Conservation (phyloP, 1,284 basidiomycete species). For the Pseudozyma flocculosa region DNA sequence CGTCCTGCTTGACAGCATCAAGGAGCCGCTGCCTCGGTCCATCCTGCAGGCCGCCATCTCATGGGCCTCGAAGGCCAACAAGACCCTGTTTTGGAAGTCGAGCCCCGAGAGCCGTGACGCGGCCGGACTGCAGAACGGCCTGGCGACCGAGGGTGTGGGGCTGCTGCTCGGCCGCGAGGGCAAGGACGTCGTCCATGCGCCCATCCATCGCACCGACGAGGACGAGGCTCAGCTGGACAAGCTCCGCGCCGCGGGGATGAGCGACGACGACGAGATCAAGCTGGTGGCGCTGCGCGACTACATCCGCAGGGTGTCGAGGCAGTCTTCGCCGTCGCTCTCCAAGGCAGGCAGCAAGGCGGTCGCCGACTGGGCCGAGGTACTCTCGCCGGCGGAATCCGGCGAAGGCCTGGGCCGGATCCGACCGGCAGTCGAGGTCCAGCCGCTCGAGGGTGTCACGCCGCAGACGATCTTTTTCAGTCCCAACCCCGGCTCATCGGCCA, state of each 20-base stretch:
- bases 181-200: constrained; percentile 14
- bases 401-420: too few relatives aligned
- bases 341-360: constrained; percentile 63
- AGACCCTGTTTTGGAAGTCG: constrained; percentile 46
- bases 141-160: constrained; percentile 39
- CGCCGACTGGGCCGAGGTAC: constrained; percentile 59
- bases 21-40: constrained; percentile 69
- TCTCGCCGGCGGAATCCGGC: too few relatives aligned
- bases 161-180: constrained; percentile 35
- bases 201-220: constrained; percentile 60
- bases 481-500: constrained; percentile 16
- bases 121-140: constrained; percentile 35
- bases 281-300: constrained; percentile 82
- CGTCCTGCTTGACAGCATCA: constrained; percentile 72
- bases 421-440: constrained; percentile 66
- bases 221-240: constrained; percentile 73
- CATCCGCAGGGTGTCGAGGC: constrained; percentile 62
- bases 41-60: constrained; percentile 81
- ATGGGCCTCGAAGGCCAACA: constrained; percentile 72
- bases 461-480: constrained; percentile 87
- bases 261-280: constrained; percentile 74
- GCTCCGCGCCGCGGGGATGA: constrained; percentile 80
- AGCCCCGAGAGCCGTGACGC: constrained; percentile 13
- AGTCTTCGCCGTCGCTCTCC: constrained; percentile 61
- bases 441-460: constrained; percentile 76